phyloP scores from a whole-genome alignment of 805 yeast genomes.

The Nakazawaea ishiwadae region DNA sequence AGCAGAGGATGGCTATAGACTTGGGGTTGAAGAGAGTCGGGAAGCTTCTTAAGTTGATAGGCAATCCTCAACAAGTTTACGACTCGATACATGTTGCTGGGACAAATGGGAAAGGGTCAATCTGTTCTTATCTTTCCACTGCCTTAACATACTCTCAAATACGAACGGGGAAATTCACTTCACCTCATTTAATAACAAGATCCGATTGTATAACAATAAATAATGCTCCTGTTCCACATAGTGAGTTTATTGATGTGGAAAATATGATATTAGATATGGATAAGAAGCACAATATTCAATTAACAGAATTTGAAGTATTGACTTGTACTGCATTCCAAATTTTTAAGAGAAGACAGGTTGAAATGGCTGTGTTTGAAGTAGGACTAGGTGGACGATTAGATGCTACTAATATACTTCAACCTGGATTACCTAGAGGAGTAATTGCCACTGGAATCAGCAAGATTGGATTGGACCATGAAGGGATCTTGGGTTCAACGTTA shows the following conservation, averaged over 20 bases:
- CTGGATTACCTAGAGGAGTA: slow-evolving; percentile 31
- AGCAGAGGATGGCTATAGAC: slow-evolving; percentile 32
- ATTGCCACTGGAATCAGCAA: slow-evolving; percentile 74
- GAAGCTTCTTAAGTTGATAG: slow-evolving; percentile 43
- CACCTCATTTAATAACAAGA: slow-evolving; percentile 75
- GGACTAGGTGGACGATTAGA: slow-evolving; percentile 91
- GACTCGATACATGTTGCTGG: slow-evolving; percentile 90
- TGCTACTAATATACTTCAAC: slow-evolving; percentile 72
- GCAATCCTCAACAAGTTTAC: slow-evolving; percentile 63
- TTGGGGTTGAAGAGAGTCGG: slow-evolving; percentile 52
- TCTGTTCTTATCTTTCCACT: slow-evolving; percentile 75
- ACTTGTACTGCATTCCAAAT: slow-evolving; percentile 83
- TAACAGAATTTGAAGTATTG: slow-evolving; percentile 84
- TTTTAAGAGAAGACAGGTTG: slow-evolving; percentile 55
- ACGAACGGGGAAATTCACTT: slow-evolving; percentile 74
- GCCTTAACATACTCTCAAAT: slow-evolving; percentile 45
- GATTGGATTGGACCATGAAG: slow-evolving; percentile 83
- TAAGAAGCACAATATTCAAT: slow-evolving; percentile 39
- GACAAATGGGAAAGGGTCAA: slow-evolving; percentile 95
- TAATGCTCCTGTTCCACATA: slow-evolving; percentile 46
- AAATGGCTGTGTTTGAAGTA: slow-evolving; percentile 84
- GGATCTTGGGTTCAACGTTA: slow-evolving; percentile 64
- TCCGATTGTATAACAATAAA: slow-evolving; percentile 75
- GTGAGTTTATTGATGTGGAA: slow-evolving; percentile 42
- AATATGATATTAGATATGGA: slow-evolving; percentile 38